These are phyloP conservation scores for Capsicum baccatum DNA, from an alignment of 257 asterid species.

Conservation along the genomic window DNA sequence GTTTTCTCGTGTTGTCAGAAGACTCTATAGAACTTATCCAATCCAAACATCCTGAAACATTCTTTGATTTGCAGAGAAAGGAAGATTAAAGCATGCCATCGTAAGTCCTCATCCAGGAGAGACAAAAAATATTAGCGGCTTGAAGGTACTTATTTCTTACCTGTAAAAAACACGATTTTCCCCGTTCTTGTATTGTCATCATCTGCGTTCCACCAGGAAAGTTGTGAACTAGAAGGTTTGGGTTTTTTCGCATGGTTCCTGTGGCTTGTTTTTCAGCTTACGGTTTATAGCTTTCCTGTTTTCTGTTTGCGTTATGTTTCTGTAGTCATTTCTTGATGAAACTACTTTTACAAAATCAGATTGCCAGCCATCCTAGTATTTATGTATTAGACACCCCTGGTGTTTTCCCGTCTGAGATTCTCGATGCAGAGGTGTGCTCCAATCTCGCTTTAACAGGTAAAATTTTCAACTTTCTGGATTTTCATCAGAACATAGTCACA, in stretches of 20 bases:
- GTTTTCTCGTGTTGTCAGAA: background rate
- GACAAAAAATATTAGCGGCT: conserved; percentile 76
- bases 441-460: conserved; percentile 88
- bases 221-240: background rate
- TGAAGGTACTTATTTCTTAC: conserved; percentile 58
- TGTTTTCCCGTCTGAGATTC: conserved; percentile 62
- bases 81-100: conserved; percentile 71
- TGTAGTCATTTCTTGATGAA: conserved; percentile 1
- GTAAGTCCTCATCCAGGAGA: conserved; percentile 89
- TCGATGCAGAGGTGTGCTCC: conserved; percentile 62
- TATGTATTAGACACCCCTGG: conserved; percentile 89
- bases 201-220: background rate
- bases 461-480: conserved; percentile 22
- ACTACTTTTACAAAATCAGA: conserved; percentile 48
- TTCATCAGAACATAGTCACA: background rate
- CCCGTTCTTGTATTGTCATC: too few species aligned
- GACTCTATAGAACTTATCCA: background rate
- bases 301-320: background rate
- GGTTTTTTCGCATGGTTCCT: background rate
- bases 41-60: conserved; percentile 33
- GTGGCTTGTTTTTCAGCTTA: background rate
- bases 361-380: conserved; percentile 86
- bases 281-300: background rate
- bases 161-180: too few species aligned
- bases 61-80: conserved; percentile 69